Evolutionary conservation across 2,329 filamentous ascomycete species (phyloP).

Genomic region (Diplocarpon mali): DNA sequence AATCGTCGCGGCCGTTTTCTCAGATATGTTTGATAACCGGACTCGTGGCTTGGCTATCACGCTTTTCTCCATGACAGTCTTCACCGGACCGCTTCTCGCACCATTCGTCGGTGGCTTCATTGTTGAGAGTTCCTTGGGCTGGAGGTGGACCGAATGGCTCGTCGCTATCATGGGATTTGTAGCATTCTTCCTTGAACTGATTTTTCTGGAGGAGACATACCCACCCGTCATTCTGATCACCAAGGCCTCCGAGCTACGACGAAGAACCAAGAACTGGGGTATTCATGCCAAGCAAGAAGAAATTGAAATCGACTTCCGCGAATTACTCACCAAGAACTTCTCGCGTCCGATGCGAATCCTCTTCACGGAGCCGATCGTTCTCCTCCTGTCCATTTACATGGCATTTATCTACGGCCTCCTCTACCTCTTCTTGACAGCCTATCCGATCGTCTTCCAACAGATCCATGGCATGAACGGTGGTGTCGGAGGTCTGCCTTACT

Average conservation of each 20-base stretch:
- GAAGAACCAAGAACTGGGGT: constrained; percentile 57
- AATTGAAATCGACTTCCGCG: constrained; percentile 53
- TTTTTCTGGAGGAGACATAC: constrained; percentile 60
- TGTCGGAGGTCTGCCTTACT: constrained; percentile 66
- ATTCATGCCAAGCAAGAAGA: constrained; percentile 63
- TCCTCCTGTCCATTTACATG: constrained; percentile 58
- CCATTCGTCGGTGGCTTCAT: constrained; percentile 63
- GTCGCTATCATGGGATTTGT: constrained; percentile 50
- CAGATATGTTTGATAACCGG: constrained; percentile 59
- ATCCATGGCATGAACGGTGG: constrained; percentile 62
- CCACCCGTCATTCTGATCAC: constrained; percentile 52
- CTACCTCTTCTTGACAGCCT: constrained; percentile 78
- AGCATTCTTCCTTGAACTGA: constrained; percentile 45
- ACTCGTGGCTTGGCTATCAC: constrained; percentile 48
- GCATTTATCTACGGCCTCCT: constrained; percentile 68
- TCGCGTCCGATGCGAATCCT: constrained; percentile 34
- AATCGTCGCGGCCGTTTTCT: constrained; percentile 60
- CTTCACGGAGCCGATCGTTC: constrained; percentile 58
- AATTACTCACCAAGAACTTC: constrained; percentile 48
- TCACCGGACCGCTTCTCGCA: constrained; percentile 54
- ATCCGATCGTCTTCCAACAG: constrained; percentile 66
- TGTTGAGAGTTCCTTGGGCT: constrained; percentile 48
- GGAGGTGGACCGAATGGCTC: constrained; percentile 64
- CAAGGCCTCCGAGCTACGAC: constrained; percentile 50
- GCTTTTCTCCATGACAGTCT: constrained; percentile 50